Conservation (phyloP, 2,329 filamentous ascomycete species). For the Chaetomium sp. region DNA sequence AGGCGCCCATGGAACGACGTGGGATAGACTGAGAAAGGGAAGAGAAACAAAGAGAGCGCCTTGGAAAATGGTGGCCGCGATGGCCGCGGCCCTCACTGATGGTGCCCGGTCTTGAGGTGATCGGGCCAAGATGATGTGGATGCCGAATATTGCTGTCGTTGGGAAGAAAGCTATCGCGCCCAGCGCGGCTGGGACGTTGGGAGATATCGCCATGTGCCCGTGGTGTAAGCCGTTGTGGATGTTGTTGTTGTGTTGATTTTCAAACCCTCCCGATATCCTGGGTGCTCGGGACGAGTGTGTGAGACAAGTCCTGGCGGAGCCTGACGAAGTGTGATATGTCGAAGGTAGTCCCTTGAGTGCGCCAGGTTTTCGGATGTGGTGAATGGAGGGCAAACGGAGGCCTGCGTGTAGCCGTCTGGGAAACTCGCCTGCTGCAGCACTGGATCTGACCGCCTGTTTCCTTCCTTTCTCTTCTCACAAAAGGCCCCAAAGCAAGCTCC, state of each 20-base stretch:
- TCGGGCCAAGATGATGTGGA: conserved; percentile 36
- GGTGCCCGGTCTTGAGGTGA: conserved; percentile 27
- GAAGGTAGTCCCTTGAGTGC: background rate
- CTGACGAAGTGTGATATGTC: no score
- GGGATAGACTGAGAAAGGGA: conserved; percentile 28
- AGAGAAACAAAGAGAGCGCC: conserved; percentile 32
- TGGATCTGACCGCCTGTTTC: background rate
- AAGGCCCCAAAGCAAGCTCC: background rate
- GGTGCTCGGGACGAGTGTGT: conserved; percentile 1
- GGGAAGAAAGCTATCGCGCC: conserved; percentile 34
- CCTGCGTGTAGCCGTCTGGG: conserved; percentile 1
- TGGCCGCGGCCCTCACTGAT: conserved; percentile 31
- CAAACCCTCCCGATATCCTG: conserved; percentile 8
- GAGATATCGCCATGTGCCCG: conserved; percentile 30
- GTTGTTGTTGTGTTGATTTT: background rate
- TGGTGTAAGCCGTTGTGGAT: background rate
- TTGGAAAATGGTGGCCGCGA: conserved; percentile 35
- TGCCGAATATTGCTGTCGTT: conserved; percentile 34
- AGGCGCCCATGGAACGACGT: conserved; percentile 24
- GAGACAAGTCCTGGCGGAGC: background rate
- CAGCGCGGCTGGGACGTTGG: conserved; percentile 30
- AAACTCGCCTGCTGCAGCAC: background rate
- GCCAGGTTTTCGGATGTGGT: background rate
- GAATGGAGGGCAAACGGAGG: background rate
- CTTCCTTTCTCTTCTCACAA: background rate